Base-by-base conservation (phyloP, 106 monocot species). In the Acorus calamus region DNA sequence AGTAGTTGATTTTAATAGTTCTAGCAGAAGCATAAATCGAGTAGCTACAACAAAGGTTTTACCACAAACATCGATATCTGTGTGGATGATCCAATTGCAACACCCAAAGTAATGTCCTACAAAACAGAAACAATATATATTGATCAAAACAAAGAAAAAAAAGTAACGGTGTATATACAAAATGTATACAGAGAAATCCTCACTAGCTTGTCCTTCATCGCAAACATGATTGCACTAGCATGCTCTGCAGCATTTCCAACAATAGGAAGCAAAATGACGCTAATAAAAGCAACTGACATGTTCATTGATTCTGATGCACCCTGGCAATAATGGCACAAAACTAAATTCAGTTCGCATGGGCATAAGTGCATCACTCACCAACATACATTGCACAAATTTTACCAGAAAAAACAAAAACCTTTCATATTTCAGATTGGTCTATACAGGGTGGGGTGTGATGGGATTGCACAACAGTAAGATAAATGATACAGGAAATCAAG, bases 11-110 rank as follows among this genome's bases (percentile, higher is more conserved):
- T 28, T 28, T 28, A 28, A 28, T 28, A 28, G 28, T 28, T 28
- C 28, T 28, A 28, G 28, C 28, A 28, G 28, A 28, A 28, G 28
- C 28, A 28, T 28, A 28, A 28, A 28, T 28, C 28, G 28, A 28
- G 28, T 28, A 28, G 28, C 28, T 28, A 28, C 28, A 28, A 28
- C 28, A 7, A 52, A 53, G 62, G 51, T 7, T 62, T 73, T 92
- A 93, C 93, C 89, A 86, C 83, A 81, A 93, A 93, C 93, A 93
- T 93, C 51, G 93, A 89, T 69, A 93, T 93, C 54, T 93, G 89
- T 10, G 93, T 93, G 49, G 89, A 93, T 28, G 93, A 93, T 53
- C 93, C 93, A 75, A 93, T 93, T 47, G 93, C 93, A 70, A 93
- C 93, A 10, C 93, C 89, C 55, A 93, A 73, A 62, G 93, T 83